Evolutionary conservation across 2,329 filamentous ascomycete genomes (phyloP).

Genomic region (Nemania sp.): DNA sequence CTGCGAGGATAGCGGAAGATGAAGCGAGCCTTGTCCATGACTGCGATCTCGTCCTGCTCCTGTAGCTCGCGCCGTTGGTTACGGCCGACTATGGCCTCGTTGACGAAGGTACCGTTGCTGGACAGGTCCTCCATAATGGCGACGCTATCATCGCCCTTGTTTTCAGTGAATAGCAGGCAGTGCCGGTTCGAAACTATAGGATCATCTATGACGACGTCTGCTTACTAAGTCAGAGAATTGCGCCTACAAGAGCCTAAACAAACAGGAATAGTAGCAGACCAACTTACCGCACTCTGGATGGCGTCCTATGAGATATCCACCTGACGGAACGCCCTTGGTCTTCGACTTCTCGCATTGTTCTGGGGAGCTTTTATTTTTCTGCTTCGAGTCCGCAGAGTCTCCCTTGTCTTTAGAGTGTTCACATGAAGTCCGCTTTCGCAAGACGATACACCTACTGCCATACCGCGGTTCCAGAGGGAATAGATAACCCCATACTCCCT

Average conservation of each 20-base stretch:
- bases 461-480: constrained; percentile 81
- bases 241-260: not conserved
- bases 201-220: constrained; percentile 79
- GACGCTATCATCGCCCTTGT: constrained; percentile 67
- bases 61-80: constrained; percentile 91
- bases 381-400: constrained; percentile 54
- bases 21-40: constrained; percentile 87
- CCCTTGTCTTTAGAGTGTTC: constrained; percentile 65
- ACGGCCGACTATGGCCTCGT: constrained; percentile 88
- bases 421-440: constrained; percentile 80
- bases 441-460: constrained; percentile 73
- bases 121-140: constrained; percentile 93
- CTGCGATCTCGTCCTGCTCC: constrained; percentile 90
- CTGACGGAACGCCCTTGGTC: constrained; percentile 71
- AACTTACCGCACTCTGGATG: constrained; percentile 91
- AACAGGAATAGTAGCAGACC: constrained; percentile 2
- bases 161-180: constrained; percentile 74
- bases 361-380: constrained; percentile 58
- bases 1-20: constrained; percentile 89
- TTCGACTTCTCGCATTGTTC: constrained; percentile 71
- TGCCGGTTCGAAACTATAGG: constrained; percentile 90
- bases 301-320: constrained; percentile 90
- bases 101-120: constrained; percentile 96
- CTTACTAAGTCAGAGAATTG: constrained; percentile 34
- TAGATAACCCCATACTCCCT: constrained; percentile 96